Conservation (phyloP, 805 yeast genomes). For the Clavispora vitiphila region DNA sequence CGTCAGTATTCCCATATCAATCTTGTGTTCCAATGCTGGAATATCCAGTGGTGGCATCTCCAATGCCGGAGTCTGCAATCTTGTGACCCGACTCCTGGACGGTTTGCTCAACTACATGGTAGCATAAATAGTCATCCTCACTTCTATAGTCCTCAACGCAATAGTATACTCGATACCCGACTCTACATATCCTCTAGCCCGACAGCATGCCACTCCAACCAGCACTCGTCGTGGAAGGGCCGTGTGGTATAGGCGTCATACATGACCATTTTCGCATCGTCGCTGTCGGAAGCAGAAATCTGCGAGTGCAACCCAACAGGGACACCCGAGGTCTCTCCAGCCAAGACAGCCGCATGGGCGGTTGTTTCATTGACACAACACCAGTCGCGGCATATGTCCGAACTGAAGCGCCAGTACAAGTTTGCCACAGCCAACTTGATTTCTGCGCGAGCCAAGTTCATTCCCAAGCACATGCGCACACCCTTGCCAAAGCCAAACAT, state of each 20-base stretch:
- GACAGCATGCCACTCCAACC: conserved; percentile 47
- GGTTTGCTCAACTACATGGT: too few species aligned
- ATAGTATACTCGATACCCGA: too few species aligned
- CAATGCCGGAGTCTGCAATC: too few species aligned
- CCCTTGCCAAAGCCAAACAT: conserved; percentile 74
- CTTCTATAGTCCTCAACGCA: too few species aligned
- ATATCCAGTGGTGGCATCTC: too few species aligned
- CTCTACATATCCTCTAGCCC: too few species aligned
- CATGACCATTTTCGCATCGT: conserved; percentile 50
- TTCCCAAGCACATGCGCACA: conserved; percentile 68
- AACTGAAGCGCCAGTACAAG: conserved; percentile 45
- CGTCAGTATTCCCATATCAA: too few species aligned
- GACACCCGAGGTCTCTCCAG: conserved; percentile 13
- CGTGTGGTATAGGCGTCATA: conserved; percentile 52
- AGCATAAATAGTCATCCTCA: too few species aligned
- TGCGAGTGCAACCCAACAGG: background rate
- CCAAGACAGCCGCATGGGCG: conserved; percentile 7
- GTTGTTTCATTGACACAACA: conserved; percentile 23
- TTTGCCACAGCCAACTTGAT: conserved; percentile 54
- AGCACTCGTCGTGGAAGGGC: conserved; percentile 48
- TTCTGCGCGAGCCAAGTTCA: conserved; percentile 62
- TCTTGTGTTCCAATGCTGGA: too few species aligned
- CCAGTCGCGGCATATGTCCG: conserved; percentile 41
- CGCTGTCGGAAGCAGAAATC: conserved; percentile 16
- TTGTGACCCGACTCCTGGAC: too few species aligned